Conservation (phyloP, 2,329 filamentous ascomycete species). For the Aurifilum marmelostoma region DNA sequence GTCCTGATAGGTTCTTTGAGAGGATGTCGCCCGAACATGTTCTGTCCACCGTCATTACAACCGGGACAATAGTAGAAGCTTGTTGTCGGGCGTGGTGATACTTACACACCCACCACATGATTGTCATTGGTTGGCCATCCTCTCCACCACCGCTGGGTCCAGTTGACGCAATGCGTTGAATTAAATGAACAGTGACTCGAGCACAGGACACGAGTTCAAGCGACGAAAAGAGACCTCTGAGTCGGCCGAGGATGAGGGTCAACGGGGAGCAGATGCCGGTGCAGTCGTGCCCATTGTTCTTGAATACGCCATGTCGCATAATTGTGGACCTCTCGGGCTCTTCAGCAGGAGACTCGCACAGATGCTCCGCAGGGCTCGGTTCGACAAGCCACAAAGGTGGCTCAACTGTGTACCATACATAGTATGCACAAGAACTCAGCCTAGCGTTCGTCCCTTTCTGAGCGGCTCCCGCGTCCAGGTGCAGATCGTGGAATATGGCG, state of each 20-base stretch:
- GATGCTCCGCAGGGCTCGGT: not conserved
- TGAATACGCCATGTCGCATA: not conserved
- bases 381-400: not conserved
- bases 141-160: not conserved
- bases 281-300: not conserved
- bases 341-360: not conserved
- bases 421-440: not conserved
- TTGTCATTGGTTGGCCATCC: not conserved
- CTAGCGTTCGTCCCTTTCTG: not conserved
- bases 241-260: not conserved
- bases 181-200: not conserved
- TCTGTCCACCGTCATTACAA: not conserved
- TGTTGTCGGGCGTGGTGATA: too few species aligned
- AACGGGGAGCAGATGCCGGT: not conserved
- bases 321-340: constrained; percentile 5
- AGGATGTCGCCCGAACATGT: not conserved
- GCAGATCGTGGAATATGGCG: constrained; percentile 6
- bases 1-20: too few species aligned
- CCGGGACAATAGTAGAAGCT: too few species aligned
- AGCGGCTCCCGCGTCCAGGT: not conserved
- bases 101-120: not conserved
- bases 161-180: not conserved
- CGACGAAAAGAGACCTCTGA: not conserved
- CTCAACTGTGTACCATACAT: too few species aligned
- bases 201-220: not conserved